Conservation (phyloP, 139 green algal species). For the Haematococcus lacustris region DNA sequence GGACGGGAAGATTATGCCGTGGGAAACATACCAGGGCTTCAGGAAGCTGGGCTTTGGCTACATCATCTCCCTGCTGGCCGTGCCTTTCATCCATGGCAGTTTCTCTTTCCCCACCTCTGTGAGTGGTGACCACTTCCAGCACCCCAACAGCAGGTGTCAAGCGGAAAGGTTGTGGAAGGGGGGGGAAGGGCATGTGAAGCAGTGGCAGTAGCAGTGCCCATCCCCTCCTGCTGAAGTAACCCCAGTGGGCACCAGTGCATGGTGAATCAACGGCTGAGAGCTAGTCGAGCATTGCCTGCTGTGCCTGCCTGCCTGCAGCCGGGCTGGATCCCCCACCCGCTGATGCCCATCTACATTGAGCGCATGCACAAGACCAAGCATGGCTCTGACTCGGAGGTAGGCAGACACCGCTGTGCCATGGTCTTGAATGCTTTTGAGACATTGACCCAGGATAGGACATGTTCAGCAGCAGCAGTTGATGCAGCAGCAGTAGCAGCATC, state of each 20-base stretch:
- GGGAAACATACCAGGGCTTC: conserved; percentile 56
- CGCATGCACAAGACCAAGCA: conserved; percentile 56
- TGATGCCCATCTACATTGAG: conserved; percentile 38
- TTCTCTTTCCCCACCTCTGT: conserved; percentile 39
- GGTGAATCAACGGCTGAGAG: background rate
- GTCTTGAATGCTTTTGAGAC: too few species aligned
- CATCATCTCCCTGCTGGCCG: conserved; percentile 39
- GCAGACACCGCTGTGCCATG: too few species aligned
- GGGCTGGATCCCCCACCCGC: conserved; percentile 45
- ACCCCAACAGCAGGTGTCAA: background rate
- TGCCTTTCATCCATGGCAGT: conserved; percentile 58
- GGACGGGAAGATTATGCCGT: conserved; percentile 40
- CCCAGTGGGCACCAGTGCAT: background rate
- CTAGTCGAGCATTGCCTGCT: background rate
- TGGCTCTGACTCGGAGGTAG: conserved; percentile 47
- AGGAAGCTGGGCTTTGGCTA: conserved; percentile 49
- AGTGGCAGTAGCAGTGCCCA: background rate
- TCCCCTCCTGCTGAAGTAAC: background rate
- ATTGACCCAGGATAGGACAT: too few species aligned
- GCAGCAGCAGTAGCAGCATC: too few species aligned
- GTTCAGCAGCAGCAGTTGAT: too few species aligned
- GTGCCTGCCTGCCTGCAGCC: background rate
- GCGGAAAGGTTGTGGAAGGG: background rate
- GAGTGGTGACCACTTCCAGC: background rate
- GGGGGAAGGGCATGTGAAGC: background rate